Conservation (phyloP, 768 basidiomycete genomes). For the Pleurotus giganteus region DNA sequence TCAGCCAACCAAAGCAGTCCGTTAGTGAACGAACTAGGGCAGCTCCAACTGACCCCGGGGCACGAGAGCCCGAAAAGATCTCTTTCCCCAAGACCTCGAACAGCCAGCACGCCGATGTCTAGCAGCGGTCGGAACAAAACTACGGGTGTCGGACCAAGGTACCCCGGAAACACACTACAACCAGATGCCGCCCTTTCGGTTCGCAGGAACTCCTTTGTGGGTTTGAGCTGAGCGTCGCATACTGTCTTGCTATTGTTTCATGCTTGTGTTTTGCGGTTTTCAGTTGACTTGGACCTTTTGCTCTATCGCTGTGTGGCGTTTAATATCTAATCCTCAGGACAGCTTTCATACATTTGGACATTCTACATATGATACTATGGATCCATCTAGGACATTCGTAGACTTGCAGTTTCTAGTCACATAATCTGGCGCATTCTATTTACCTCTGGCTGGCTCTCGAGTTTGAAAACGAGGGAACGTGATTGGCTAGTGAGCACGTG, state of each 20-base stretch:
- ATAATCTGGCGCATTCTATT: too few species aligned
- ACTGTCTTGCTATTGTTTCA: neutral
- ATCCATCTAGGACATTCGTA: too few species aligned
- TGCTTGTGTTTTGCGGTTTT: neutral
- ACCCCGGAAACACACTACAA: neutral
- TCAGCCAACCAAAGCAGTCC: neutral
- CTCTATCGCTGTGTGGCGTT: neutral
- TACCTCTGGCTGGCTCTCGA: too few species aligned
- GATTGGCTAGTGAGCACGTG: neutral
- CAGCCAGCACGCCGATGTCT: constrained; percentile 1
- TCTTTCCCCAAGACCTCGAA: neutral
- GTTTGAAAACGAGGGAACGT: neutral
- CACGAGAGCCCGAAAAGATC: neutral
- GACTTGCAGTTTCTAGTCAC: too few species aligned
- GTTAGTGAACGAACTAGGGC: constrained; percentile 7
- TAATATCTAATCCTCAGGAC: neutral
- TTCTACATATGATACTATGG: too few species aligned
- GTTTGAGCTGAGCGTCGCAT: neutral
- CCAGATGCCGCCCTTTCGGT: neutral
- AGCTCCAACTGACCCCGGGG: neutral
- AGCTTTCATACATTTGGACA: too few species aligned
- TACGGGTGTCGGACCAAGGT: constrained; percentile 1
- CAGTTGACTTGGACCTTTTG: neutral
- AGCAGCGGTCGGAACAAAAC: neutral
- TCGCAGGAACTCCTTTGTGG: neutral